phyloP scores from a whole-genome alignment of 2,329 filamentous ascomycete species.

The Xylaria arbuscula region DNA sequence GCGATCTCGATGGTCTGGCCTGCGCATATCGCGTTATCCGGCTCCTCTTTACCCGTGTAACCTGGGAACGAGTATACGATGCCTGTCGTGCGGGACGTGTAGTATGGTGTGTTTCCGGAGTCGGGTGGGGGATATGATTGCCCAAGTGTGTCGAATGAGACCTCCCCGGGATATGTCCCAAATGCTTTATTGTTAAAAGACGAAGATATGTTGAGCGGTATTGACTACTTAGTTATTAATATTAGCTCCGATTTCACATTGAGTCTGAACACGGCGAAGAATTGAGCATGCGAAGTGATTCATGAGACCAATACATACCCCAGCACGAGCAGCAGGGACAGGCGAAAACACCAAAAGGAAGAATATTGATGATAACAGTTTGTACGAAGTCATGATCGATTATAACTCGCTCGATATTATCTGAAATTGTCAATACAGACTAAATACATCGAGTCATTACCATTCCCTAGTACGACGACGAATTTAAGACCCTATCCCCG shows the following conservation, averaged over 20 bases:
- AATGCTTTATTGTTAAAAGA: conserved; percentile 63
- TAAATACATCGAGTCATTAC: neutral
- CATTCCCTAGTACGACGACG: neutral
- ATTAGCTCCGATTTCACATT: neutral
- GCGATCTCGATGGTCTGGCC: conserved; percentile 55
- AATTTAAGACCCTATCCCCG: conserved; percentile 3
- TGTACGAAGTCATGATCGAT: conserved; percentile 10
- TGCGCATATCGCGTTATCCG: conserved; percentile 58
- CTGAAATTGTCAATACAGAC: neutral
- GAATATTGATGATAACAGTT: neutral
- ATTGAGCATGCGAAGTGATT: neutral
- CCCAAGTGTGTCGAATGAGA: conserved; percentile 56
- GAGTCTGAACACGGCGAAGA: neutral
- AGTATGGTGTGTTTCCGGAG: conserved; percentile 48
- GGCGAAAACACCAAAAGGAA: neutral
- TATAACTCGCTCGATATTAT: neutral
- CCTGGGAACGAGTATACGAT: conserved; percentile 57
- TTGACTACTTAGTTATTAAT: conserved; percentile 42
- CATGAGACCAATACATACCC: conserved; percentile 6
- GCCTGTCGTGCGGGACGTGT: conserved; percentile 55
- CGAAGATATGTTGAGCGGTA: conserved; percentile 49
- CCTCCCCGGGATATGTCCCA: conserved; percentile 57
- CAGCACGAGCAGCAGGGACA: neutral
- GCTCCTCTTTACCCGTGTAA: conserved; percentile 50
- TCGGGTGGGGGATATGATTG: conserved; percentile 56